Evolutionary conservation across 2,329 filamentous ascomycete species (phyloP), one percentile per base, ranked within the genome.

Genomic region (Colletotrichum orbiculare): DNA sequence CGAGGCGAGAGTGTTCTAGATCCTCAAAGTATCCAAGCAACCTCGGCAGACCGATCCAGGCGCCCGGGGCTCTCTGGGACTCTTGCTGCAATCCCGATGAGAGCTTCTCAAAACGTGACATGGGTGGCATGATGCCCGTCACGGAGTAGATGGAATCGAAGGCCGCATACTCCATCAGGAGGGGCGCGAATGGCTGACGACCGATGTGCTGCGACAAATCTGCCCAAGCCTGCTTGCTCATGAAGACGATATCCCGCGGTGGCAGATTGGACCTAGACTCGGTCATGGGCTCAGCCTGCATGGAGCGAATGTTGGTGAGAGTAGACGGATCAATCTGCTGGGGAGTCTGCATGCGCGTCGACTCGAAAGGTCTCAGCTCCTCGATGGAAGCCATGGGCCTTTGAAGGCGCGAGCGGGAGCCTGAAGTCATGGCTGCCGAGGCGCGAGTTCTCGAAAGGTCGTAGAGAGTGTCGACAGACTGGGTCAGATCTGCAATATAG

Each of bases 391-490:
- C 69, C 13, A 74, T 69, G 0, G 78, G 72, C 57, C 80, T 82
- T 49, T 76, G 75, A 0, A 76, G 72, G 63, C 72, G 78, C 71
- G 68, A 74, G 67, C 63, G 71, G 49, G 67, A 74, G 64, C 72
- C 72, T 5, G 75, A 71, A 2, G 76, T 73, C 10, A 76, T 71
- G 3, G 77, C 76, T 1, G 77, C 79, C 1, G 82, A 83, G 1
- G 84, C 82, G 17, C 91, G 82, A 12, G 90, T 90, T 54, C 89
- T 81, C 0, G 91, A 93, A 12, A 94, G 81, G 72, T 94, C 91
- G 74, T 92, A 94, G 1, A 95, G 83, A 0, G 90, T 93, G 76
- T 94, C 92, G 74, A 94, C 93, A 2, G 90, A 93, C 6, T 87
- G 87, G 13, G 91, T 94, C 68, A 94, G 80, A 71, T 94, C 91